Percentiles rank a stretch among this genome's conserved stretches.
These are phyloP conservation scores for Fonsecaea erecta DNA, from an alignment of 2,329 filamentous ascomycete species.

Conservation along the genomic window DNA sequence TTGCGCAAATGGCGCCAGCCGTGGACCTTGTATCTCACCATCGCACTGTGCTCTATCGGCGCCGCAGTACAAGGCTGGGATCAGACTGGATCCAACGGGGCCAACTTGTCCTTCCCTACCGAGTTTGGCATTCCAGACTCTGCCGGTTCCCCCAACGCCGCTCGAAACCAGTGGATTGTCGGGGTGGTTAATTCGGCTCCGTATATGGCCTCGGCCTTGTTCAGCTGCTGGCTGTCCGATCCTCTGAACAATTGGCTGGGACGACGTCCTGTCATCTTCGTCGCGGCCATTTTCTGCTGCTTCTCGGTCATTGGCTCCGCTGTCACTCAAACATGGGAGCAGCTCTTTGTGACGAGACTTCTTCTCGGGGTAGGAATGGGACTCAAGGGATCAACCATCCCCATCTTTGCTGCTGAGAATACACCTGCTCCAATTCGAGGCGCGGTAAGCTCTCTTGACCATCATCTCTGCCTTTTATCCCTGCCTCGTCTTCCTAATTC, in stretches of 20 bases:
- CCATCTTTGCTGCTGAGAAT: conserved; percentile 77
- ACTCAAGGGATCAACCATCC: conserved; percentile 73
- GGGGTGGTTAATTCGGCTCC: conserved; percentile 65
- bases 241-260: conserved; percentile 73
- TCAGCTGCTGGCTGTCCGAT: conserved; percentile 74
- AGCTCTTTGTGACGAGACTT: conserved; percentile 72
- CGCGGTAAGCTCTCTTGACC: conserved; percentile 75
- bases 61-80: conserved; percentile 58
- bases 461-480: conserved; percentile 64
- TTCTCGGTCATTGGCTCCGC: conserved; percentile 65
- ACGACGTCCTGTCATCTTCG: conserved; percentile 68
- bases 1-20: conserved; percentile 58
- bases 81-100: conserved; percentile 59
- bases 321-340: conserved; percentile 71
- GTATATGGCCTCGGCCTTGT: conserved; percentile 55
- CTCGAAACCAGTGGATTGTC: conserved; percentile 60
- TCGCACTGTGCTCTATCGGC: conserved; percentile 58
- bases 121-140: conserved; percentile 52
- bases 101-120: conserved; percentile 57
- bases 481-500: conserved; percentile 70
- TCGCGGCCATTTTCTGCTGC: conserved; percentile 63
- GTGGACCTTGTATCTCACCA: conserved; percentile 54
- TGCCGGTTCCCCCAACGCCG: conserved; percentile 39
- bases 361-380: conserved; percentile 79
- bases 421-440: conserved; percentile 71